Evolutionary conservation across 1,284 basidiomycete species (phyloP), one percentile per base, ranked within the genome.

Genomic region (Sporisorium sorghi): DNA sequence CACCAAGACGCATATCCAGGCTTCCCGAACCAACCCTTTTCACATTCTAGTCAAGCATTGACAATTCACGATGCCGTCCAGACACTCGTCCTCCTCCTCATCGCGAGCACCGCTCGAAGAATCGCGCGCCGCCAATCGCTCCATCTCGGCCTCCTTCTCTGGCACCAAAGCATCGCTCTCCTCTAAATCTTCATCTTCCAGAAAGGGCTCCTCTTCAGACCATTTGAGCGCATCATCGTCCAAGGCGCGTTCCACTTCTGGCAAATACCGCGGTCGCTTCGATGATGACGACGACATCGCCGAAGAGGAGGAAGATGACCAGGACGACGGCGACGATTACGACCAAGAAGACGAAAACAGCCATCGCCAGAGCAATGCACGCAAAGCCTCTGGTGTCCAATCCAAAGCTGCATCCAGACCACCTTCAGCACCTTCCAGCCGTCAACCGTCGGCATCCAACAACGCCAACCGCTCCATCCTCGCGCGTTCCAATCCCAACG

Each of bases 91-190:
- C 12, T 58, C 70, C 1, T 68, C 71, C 5, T 62, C 65, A 10
- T 62, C 65, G 24, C 57, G 71, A 30, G 65, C 57, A 19, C 71
- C 71, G 39, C 65, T 73, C 26, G 61, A 73, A 43, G 61, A 60
- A 11, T 73, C 71, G 44, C 59, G 71, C 15, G 65, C 37, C 19
- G 71, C 71, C 39, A 73, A 73, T 28, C 63, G 71, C 19, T 64
- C 71, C 58, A 69, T 73, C 59, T 73, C 71, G n/a, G 39, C 71
- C 8, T 68, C 71, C n/a, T 73, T 73, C 30, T 40, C 71, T 24
- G 61, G 71, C 51, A 73, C 71, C 21, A 73, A 73, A 30, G 47
- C 71, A 32, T 73, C 71, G 17, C 60, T 73, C n/a, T 61, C 68
- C 21, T 26, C 39, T 50, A 56, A 61, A 26, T 63, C 63, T 5